phyloP scores from a whole-genome alignment of 169 alveolate genomes.

The Miamiensis avidus region DNA sequence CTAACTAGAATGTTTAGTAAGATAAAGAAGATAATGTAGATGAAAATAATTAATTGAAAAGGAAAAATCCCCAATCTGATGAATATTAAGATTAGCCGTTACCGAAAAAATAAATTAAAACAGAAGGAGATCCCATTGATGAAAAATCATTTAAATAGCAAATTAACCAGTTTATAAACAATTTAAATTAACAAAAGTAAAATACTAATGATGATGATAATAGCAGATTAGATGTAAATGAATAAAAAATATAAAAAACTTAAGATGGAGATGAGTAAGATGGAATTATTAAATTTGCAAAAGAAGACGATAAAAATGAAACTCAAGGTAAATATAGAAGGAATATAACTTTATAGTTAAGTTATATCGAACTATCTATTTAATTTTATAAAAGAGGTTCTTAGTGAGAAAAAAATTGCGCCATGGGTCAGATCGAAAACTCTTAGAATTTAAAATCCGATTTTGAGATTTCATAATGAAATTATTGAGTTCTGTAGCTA shows the following conservation, averaged over 20 bases:
- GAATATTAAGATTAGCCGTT: background rate
- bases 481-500: conserved; percentile 37
- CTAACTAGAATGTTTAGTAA: background rate
- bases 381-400: background rate
- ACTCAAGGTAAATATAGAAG: background rate
- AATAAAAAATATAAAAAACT: too few species aligned
- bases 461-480: conserved; percentile 44
- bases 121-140: background rate
- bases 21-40: background rate
- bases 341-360: background rate
- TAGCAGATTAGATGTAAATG: background rate
- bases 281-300: background rate
- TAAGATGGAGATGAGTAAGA: background rate
- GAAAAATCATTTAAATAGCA: too few species aligned
- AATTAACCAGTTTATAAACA: too few species aligned
- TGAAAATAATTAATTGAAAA: background rate
- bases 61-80: background rate
- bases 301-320: background rate
- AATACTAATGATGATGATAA: background rate
- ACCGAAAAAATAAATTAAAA: too few species aligned
- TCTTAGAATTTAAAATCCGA: conserved; percentile 27
- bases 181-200: background rate
- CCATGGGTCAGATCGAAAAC: conserved; percentile 44
- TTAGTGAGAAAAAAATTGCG: conserved; percentile 24
- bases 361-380: conserved; percentile 3